phyloP scores from a whole-genome alignment of 2,329 filamentous ascomycete genomes.

The Fusarium kyushuense region DNA sequence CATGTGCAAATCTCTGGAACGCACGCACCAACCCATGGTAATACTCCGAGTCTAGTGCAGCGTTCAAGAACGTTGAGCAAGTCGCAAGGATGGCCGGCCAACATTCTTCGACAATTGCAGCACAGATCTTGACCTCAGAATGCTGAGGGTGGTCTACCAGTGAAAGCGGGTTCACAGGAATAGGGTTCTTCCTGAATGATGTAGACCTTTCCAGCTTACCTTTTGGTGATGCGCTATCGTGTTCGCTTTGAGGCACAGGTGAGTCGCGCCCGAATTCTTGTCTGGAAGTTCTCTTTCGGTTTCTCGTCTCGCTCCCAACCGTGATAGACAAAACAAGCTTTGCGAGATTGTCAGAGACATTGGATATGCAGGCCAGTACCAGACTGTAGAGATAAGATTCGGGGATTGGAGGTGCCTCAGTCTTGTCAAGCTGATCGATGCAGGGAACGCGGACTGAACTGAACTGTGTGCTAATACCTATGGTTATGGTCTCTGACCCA shows the following conservation, averaged over 20 bases:
- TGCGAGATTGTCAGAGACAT: constrained; percentile 89
- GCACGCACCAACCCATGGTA: constrained; percentile 92
- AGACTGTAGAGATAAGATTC: constrained; percentile 96
- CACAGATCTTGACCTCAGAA: constrained; percentile 79
- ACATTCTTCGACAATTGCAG: constrained; percentile 86
- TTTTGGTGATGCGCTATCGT: constrained; percentile 50
- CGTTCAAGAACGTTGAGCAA: constrained; percentile 94
- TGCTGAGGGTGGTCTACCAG: constrained; percentile 79
- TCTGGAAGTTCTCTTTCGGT: constrained; percentile 63
- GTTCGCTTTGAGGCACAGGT: constrained; percentile 55
- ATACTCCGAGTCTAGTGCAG: constrained; percentile 90
- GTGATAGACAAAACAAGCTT: constrained; percentile 94
- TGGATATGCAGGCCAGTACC: constrained; percentile 88
- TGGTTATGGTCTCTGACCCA: constrained; percentile 73
- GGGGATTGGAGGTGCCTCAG: constrained; percentile 82
- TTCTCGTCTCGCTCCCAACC: constrained; percentile 76
- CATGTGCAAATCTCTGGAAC: constrained; percentile 95
- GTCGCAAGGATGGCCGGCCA: constrained; percentile 97
- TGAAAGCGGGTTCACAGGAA: constrained; percentile 85
- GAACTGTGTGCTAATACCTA: constrained; percentile 91
- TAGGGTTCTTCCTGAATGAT: constrained; percentile 79
- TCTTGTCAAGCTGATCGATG: constrained; percentile 94
- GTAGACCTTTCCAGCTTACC: constrained; percentile 67
- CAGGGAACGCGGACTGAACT: constrained; percentile 88
- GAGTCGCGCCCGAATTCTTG: constrained; percentile 60